Conservation (phyloP, 371 early-diverging fungal species). For the Zancudomyces culisetae region DNA sequence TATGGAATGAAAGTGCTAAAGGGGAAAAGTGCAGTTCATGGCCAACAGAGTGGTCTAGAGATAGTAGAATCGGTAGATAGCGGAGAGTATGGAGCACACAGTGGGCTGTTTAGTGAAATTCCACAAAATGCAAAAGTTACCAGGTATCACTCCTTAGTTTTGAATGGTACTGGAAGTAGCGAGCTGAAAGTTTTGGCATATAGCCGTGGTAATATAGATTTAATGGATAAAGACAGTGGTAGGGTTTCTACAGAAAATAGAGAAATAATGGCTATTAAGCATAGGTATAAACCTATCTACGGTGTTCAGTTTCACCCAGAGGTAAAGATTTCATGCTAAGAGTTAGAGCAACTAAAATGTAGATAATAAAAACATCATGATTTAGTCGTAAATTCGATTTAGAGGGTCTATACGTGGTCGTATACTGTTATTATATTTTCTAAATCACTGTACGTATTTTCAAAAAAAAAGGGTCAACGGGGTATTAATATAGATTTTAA, state of each 20-base stretch:
- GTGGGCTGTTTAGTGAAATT: conserved; percentile 35
- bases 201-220: neutral
- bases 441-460: too few relatives aligned
- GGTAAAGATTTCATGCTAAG: neutral
- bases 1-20: conserved; percentile 56
- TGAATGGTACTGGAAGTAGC: neutral
- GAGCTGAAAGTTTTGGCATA: conserved; percentile 15
- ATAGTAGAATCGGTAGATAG: conserved; percentile 28
- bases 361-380: too few relatives aligned
- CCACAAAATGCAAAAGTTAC: conserved; percentile 53
- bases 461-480: too few relatives aligned
- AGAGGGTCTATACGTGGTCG: too few relatives aligned
- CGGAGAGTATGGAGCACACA: too few relatives aligned
- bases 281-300: conserved; percentile 47
- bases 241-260: neutral
- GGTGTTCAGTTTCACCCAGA: conserved; percentile 96
- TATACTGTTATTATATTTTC: too few relatives aligned
- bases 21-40: conserved; percentile 65
- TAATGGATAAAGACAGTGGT: neutral
- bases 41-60: conserved; percentile 35
- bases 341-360: too few relatives aligned
- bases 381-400: too few relatives aligned
- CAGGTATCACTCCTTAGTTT: conserved; percentile 78
- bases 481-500: too few relatives aligned
- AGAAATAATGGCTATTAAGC: conserved; percentile 69